Evolutionary conservation across 1,284 basidiomycete genomes (phyloP).

Genomic region (Athelia psychrophila): DNA sequence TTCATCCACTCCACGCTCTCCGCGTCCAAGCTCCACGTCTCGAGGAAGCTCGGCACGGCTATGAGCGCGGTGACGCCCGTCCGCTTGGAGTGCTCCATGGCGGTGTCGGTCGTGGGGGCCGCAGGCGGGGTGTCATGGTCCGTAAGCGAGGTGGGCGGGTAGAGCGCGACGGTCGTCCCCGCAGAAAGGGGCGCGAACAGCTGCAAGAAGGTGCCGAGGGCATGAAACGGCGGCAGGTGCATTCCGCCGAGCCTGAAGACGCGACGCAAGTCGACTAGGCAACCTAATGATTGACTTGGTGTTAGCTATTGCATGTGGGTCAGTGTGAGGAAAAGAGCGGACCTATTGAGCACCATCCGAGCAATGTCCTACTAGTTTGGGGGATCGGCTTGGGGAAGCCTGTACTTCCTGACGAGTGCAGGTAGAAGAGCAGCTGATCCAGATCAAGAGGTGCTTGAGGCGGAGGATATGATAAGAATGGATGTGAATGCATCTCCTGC

Average conservation of each 20-base stretch:
- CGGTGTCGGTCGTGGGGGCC: slow-evolving; percentile 27
- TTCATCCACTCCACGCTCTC: slow-evolving; percentile 25
- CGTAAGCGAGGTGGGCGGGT: slow-evolving; percentile 11
- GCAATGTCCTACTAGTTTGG: slow-evolving; percentile 12
- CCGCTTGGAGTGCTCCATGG: slow-evolving; percentile 25
- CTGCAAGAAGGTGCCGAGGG: slow-evolving; percentile 17
- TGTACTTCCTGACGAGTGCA: slow-evolving; percentile 25
- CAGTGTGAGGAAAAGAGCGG: too few relatives aligned
- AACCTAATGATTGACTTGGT: slow-evolving; percentile 16
- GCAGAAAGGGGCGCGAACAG: slow-evolving; percentile 19
- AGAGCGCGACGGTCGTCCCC: slow-evolving; percentile 14
- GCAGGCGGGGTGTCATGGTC: slow-evolving; percentile 12
- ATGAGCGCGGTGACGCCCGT: slow-evolving; percentile 26
- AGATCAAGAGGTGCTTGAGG: background rate
- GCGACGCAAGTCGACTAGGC: background rate
- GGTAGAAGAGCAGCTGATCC: slow-evolving; percentile 11
- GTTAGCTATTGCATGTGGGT: slow-evolving; percentile 10
- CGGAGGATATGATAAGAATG: slow-evolving; percentile 19
- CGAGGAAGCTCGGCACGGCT: slow-evolving; percentile 32
- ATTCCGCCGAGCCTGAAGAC: slow-evolving; percentile 27
- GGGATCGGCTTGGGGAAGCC: slow-evolving; percentile 21
- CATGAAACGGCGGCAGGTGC: slow-evolving; percentile 27
- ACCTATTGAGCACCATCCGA: slow-evolving; percentile 6
- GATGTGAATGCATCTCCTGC: slow-evolving; percentile 15
- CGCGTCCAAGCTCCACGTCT: slow-evolving; percentile 28